Conservation (phyloP, 2,329 filamentous ascomycete species). For the Colletotrichum lini region DNA sequence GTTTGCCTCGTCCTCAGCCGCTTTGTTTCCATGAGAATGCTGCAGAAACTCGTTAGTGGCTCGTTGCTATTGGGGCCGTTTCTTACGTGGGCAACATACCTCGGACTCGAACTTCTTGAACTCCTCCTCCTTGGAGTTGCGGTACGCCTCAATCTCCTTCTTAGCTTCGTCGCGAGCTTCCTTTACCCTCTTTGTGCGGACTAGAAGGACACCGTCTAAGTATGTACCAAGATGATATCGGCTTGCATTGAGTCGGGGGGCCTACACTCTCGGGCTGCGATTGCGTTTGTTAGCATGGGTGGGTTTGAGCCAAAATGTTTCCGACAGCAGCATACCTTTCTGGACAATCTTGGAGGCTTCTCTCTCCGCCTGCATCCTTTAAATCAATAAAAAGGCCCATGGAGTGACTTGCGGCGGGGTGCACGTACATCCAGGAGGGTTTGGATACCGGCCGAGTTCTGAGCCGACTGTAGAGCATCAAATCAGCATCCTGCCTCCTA, state of each 20-base stretch:
- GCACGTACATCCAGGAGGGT: constrained; percentile 94
- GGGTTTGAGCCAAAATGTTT: not conserved
- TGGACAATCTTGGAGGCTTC: constrained; percentile 99
- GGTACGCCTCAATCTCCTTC: constrained; percentile 97
- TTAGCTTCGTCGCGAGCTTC: constrained; percentile 97
- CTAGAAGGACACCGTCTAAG: constrained; percentile 44
- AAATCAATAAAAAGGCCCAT: constrained; percentile 2
- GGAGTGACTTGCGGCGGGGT: constrained; percentile 15
- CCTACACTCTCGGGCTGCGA: constrained; percentile 88
- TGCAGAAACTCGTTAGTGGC: constrained; percentile 55
- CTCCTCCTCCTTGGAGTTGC: constrained; percentile 89
- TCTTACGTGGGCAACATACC: constrained; percentile 53
- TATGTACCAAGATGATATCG: not conserved
- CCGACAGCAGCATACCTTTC: constrained; percentile 76
- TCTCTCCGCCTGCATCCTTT: constrained; percentile 82
- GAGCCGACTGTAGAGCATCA: constrained; percentile 79
- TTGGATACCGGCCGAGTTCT: constrained; percentile 98
- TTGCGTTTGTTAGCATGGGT: constrained; percentile 3
- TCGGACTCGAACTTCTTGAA: constrained; percentile 93
- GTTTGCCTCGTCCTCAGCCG: constrained; percentile 86
- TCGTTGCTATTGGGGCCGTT: too few species aligned
- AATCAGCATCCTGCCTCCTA: constrained; percentile 24
- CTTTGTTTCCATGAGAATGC: constrained; percentile 92
- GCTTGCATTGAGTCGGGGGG: constrained; percentile 42
- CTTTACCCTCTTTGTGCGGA: constrained; percentile 95